phyloP scores from a whole-genome alignment of 805 yeast genomes.

The Yamadazyma takamatsuzukensis region DNA sequence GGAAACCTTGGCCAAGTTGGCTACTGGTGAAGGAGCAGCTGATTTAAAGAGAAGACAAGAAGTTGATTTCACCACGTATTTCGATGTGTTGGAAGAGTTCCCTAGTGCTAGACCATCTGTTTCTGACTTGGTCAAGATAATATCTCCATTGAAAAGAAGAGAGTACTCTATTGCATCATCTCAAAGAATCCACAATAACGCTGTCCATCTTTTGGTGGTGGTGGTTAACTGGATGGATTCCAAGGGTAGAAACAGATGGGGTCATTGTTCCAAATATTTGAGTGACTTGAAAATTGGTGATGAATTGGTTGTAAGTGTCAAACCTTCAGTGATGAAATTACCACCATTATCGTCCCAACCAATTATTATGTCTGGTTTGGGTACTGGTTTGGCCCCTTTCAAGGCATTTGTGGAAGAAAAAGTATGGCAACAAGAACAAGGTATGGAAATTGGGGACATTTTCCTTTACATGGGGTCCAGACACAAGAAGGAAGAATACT shows the following conservation, averaged over 20 bases:
- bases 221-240: conserved; percentile 95
- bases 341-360: conserved; percentile 88
- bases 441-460: conserved; percentile 82
- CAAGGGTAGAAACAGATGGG: conserved; percentile 80
- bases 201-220: conserved; percentile 86
- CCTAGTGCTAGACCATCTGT: conserved; percentile 76
- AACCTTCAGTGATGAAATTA: conserved; percentile 95
- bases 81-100: conserved; percentile 77
- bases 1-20: conserved; percentile 56
- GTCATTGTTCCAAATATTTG: conserved; percentile 90
- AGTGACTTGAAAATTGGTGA: conserved; percentile 76
- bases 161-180: conserved; percentile 98
- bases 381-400: conserved; percentile 98
- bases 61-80: conserved; percentile 74
- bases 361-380: conserved; percentile 93
- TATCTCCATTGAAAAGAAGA: conserved; percentile 90
- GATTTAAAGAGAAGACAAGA: conserved; percentile 83
- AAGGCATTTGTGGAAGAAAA: conserved; percentile 96
- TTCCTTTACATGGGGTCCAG: conserved; percentile 90
- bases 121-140: conserved; percentile 63
- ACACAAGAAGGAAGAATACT: conserved; percentile 91
- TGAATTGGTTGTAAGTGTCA: conserved; percentile 89
- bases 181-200: conserved; percentile 86
- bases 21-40: conserved; percentile 77
- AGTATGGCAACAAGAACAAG: conserved; percentile 88